phyloP scores from a whole-genome alignment of 2,329 filamentous ascomycete genomes.

The Berkeleyomyces basicola region DNA sequence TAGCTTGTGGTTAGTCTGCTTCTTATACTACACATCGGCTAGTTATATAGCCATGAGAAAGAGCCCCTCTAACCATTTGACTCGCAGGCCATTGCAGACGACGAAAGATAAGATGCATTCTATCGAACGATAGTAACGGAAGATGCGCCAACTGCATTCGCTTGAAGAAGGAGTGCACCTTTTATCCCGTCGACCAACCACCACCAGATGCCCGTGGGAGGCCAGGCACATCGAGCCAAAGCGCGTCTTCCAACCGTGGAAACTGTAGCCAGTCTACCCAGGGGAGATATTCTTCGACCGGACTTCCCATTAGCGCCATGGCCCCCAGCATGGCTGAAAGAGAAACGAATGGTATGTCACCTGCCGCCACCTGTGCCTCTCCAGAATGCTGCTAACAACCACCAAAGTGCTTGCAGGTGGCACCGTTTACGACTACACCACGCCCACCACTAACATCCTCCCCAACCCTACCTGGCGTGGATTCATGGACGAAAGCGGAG shows the following conservation, averaged over 20 bases:
- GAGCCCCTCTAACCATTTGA: not conserved
- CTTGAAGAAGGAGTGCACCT: constrained; percentile 86
- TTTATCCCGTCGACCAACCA: constrained; percentile 69
- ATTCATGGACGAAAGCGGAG: not conserved
- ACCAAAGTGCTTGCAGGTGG: not conserved
- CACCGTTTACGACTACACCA: not conserved
- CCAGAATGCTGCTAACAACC: not conserved
- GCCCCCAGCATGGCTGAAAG: constrained; percentile 18
- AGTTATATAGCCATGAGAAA: not conserved
- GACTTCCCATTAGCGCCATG: constrained; percentile 27
- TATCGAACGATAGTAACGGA: constrained; percentile 53
- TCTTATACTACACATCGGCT: not conserved
- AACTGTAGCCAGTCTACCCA: not conserved
- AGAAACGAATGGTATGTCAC: constrained; percentile 28
- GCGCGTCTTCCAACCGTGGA: not conserved
- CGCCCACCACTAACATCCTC: not conserved
- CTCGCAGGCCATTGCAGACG: constrained; percentile 67
- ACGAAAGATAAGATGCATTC: constrained; percentile 83
- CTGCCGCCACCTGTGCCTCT: constrained; percentile 21
- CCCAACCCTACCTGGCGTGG: not conserved
- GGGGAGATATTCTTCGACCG: constrained; percentile 22
- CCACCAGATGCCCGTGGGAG: constrained; percentile 31
- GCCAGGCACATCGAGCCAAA: constrained; percentile 20
- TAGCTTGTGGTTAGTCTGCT: constrained; percentile 71
- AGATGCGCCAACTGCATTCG: constrained; percentile 88